Percentiles rank a stretch among this genome's conserved stretches.
Evolutionary conservation across 768 basidiomycete genomes (phyloP).

Genomic region (Panellus pusillus): DNA sequence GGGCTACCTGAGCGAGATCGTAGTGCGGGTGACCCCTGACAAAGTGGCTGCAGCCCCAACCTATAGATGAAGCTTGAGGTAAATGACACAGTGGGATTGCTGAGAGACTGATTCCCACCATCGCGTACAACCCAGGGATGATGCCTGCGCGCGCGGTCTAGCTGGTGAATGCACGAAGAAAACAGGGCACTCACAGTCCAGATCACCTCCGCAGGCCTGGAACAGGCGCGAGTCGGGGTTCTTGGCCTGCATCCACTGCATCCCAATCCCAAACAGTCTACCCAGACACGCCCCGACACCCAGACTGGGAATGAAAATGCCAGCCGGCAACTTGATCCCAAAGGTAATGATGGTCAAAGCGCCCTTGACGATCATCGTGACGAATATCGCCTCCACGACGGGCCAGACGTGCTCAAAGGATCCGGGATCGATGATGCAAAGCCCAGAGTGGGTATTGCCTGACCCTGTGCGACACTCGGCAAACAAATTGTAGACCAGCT

Average conservation of each 20-base stretch:
- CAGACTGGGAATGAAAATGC: constrained; percentile 95
- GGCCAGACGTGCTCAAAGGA: constrained; percentile 56
- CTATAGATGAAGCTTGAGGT: no score
- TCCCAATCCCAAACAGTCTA: constrained; percentile 74
- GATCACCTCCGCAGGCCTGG: constrained; percentile 58
- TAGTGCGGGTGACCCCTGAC: constrained; percentile 86
- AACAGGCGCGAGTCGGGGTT: constrained; percentile 66
- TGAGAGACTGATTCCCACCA: constrained; percentile 54
- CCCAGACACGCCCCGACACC: constrained; percentile 95
- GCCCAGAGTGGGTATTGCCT: constrained; percentile 53
- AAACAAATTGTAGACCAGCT: constrained; percentile 90
- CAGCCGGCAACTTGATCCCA: constrained; percentile 88
- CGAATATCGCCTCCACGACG: constrained; percentile 62
- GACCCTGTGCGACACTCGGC: constrained; percentile 74
- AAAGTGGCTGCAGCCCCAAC: constrained; percentile 82
- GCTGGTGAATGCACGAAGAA: neutral
- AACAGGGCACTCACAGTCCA: constrained; percentile 52
- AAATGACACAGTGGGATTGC: no score
- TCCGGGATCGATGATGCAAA: constrained; percentile 71
- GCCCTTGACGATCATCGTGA: constrained; percentile 82
- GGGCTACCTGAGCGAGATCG: constrained; percentile 15
- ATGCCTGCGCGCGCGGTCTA: constrained; percentile 42
- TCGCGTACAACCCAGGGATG: constrained; percentile 89
- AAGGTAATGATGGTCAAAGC: constrained; percentile 84
- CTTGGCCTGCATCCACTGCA: constrained; percentile 73